A percentile compares a stretch with the other conserved stretches of the same genome.
Evolutionary conservation across 2,329 filamentous ascomycete species (phyloP).

Genomic region (Incumbomyces lentus): DNA sequence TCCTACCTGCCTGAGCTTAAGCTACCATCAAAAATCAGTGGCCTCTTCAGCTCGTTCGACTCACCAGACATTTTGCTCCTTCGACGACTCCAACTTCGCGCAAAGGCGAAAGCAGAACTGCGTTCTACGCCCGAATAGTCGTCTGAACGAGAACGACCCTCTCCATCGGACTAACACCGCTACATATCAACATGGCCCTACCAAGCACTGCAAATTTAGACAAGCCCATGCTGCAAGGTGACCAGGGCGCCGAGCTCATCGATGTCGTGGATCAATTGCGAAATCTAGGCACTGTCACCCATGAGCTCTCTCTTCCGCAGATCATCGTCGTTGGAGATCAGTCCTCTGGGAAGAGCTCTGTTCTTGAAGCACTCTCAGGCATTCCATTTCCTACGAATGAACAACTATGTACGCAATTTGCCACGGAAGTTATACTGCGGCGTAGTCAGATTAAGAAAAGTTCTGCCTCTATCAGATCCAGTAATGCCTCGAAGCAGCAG

Average conservation of each 20-base stretch:
- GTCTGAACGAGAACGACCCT: too few species aligned
- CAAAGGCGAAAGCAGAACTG: too few species aligned
- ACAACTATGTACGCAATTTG: constrained; percentile 49
- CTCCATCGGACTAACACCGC: too few species aligned
- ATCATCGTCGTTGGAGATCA: constrained; percentile 52
- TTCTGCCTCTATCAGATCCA: too few species aligned
- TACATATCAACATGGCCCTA: not conserved
- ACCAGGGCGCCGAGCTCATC: constrained; percentile 30
- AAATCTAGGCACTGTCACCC: constrained; percentile 35
- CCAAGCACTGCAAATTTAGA: too few species aligned
- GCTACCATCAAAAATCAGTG: too few species aligned
- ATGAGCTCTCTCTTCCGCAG: constrained; percentile 41
- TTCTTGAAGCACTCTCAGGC: constrained; percentile 53
- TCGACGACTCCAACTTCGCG: too few species aligned
- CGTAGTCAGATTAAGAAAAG: constrained; percentile 15
- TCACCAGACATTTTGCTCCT: too few species aligned
- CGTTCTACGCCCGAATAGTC: too few species aligned
- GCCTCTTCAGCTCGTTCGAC: too few species aligned
- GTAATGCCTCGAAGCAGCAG: too few species aligned
- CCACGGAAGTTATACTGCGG: constrained; percentile 49
- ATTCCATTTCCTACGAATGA: constrained; percentile 50
- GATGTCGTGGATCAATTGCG: constrained; percentile 39
- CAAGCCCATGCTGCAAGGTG: not conserved
- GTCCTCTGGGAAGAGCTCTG: constrained; percentile 54
- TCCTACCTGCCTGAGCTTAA: too few species aligned